Percentiles rank a stretch among this genome's conserved stretches.
Evolutionary conservation across 2,329 filamentous ascomycete genomes (phyloP).

Genomic region (Fusarium vanettenii): DNA sequence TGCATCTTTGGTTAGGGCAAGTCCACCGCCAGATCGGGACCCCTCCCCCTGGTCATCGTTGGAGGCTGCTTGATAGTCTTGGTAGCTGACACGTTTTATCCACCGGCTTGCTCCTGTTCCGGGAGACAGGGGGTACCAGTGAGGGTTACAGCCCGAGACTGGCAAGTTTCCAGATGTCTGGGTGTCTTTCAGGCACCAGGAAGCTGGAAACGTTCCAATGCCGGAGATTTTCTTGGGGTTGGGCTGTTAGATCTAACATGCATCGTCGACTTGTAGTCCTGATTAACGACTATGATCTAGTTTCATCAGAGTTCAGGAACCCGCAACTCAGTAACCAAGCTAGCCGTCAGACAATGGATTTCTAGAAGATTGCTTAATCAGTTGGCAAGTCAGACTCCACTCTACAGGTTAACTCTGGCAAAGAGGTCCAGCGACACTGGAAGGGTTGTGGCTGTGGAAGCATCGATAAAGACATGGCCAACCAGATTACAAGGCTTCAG

Average conservation of each 20-base stretch:
- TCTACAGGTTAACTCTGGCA: background rate
- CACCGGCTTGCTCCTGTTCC: constrained; percentile 34
- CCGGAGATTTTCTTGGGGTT: constrained; percentile 2
- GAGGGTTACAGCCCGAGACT: constrained; percentile 30
- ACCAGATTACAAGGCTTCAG: background rate
- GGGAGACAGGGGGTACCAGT: constrained; percentile 37
- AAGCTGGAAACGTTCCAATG: constrained; percentile 17
- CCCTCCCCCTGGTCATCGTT: constrained; percentile 9
- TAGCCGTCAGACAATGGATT: background rate
- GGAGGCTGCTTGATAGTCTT: constrained; percentile 16
- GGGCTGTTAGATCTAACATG: background rate
- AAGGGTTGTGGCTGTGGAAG: background rate
- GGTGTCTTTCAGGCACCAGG: constrained; percentile 16
- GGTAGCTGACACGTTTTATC: constrained; percentile 32
- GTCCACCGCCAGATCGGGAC: constrained; percentile 11
- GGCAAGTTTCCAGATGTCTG: constrained; percentile 28
- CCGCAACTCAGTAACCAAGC: background rate
- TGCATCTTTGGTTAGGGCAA: constrained; percentile 13
- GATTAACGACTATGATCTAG: background rate
- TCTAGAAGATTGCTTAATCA: background rate
- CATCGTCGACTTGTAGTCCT: background rate
- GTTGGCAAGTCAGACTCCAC: background rate
- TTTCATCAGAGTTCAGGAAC: background rate
- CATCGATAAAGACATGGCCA: background rate
- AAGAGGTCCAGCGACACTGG: background rate